A percentile compares a stretch with the other conserved stretches of the same genome.
Evolutionary conservation across 1,139 yeast species (phyloP).

Genomic region (Magnusiomyces paraingens): DNA sequence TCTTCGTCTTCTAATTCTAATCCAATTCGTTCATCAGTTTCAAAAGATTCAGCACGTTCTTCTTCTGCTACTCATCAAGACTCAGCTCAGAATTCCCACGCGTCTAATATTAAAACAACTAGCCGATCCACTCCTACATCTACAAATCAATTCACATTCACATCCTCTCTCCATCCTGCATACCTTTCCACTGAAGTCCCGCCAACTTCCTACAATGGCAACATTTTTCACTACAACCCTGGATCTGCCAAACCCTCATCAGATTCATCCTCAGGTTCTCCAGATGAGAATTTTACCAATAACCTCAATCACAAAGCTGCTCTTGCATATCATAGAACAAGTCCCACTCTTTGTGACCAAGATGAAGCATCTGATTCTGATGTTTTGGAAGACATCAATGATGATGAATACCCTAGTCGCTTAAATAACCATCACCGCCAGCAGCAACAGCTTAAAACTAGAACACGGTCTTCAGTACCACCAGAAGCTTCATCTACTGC

Average conservation of each 20-base stretch:
- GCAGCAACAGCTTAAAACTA: background rate
- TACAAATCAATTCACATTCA: constrained; percentile 1
- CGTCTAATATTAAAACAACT: background rate
- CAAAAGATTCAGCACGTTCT: background rate
- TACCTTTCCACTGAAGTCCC: constrained; percentile 5
- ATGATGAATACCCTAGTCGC: background rate
- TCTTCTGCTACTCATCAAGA: background rate
- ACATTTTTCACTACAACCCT: background rate
- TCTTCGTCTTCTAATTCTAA: background rate
- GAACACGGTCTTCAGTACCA: background rate
- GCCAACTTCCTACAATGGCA: background rate
- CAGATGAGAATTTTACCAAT: background rate
- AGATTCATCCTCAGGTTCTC: background rate
- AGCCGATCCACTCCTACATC: background rate
- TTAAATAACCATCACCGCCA: background rate
- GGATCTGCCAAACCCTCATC: background rate
- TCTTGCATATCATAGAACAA: background rate
- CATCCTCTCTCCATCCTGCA: constrained; percentile 12
- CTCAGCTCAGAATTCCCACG: background rate
- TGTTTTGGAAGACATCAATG: background rate
- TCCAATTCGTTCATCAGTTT: background rate
- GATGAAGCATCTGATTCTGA: background rate
- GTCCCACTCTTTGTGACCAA: background rate
- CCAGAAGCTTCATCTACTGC: background rate
- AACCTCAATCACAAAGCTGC: background rate